Evolutionary conservation across 163 green algal genomes (phyloP).

Genomic region (Coccomyxa subellipsoidea): DNA sequence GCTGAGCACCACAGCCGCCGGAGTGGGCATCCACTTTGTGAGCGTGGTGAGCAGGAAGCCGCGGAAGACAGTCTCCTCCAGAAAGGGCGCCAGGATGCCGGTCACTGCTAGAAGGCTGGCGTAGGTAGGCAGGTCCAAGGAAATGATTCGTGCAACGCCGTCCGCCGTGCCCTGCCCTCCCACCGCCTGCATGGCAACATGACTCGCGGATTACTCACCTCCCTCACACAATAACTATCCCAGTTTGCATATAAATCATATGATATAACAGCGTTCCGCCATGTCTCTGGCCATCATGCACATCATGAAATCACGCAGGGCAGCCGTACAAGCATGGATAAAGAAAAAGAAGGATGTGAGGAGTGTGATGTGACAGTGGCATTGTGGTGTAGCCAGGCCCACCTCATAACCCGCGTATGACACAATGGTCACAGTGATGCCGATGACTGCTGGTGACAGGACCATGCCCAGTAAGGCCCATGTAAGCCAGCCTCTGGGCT

Average conservation of each 20-base stretch:
- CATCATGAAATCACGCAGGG: no score
- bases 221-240: no score
- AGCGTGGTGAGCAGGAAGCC: constrained; percentile 78
- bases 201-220: no score
- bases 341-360: no score
- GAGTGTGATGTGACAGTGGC: no score
- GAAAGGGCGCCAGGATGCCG: constrained; percentile 75
- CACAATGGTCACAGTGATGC: constrained; percentile 34
- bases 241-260: no score
- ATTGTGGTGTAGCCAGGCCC: background rate
- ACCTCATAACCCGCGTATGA: constrained; percentile 49
- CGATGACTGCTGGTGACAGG: constrained; percentile 63
- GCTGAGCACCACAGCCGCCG: constrained; percentile 60
- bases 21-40: constrained; percentile 58
- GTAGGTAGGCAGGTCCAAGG: constrained; percentile 65
- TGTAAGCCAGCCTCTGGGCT: constrained; percentile 63
- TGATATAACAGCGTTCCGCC: no score
- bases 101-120: constrained; percentile 69
- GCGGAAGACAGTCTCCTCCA: constrained; percentile 88
- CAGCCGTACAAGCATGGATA: no score
- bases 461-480: constrained; percentile 71
- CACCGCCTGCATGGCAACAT: constrained; percentile 11
- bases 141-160: constrained; percentile 68
- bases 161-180: constrained; percentile 66
- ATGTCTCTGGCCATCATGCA: no score